These are phyloP conservation scores for Coemansia sp. DNA, from an alignment of 192 early-diverging fungal genomes.

Conservation along the genomic window DNA sequence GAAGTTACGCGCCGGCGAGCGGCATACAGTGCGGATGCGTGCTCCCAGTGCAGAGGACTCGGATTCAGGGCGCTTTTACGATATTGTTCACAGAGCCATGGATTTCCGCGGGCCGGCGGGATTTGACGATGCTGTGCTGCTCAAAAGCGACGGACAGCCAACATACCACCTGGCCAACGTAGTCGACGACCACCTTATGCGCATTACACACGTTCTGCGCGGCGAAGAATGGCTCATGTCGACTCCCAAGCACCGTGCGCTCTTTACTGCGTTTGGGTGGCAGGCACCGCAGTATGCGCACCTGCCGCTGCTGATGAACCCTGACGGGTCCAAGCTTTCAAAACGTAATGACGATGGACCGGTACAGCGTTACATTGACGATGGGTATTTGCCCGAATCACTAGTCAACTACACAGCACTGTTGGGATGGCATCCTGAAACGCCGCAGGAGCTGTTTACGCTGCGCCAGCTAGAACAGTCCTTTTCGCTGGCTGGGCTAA, in stretches of 20 bases:
- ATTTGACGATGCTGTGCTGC: constrained; percentile 84
- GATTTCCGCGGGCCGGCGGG: constrained; percentile 65
- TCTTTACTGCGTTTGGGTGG: constrained; percentile 85
- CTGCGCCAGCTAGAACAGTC: constrained; percentile 37
- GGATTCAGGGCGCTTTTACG: constrained; percentile 59
- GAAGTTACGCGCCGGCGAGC: constrained; percentile 55
- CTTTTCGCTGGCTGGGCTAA: constrained; percentile 39
- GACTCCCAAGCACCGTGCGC: constrained; percentile 85
- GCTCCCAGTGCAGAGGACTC: constrained; percentile 34
- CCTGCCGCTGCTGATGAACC: constrained; percentile 83
- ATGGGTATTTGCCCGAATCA: constrained; percentile 81
- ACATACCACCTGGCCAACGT: constrained; percentile 97
- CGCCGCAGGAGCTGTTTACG: constrained; percentile 63
- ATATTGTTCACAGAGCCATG: constrained; percentile 75
- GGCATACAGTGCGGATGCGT: constrained; percentile 74
- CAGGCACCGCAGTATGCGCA: constrained; percentile 77
- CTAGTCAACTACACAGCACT: constrained; percentile 86
- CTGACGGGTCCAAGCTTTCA: constrained; percentile 82
- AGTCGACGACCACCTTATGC: constrained; percentile 90
- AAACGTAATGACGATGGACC: constrained; percentile 76
- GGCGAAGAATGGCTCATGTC: constrained; percentile 97
- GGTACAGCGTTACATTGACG: constrained; percentile 72
- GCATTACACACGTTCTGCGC: constrained; percentile 87
- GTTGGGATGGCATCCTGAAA: constrained; percentile 73
- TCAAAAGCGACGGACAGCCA: constrained; percentile 90